Percentiles rank a stretch among this genome's conserved stretches.
phyloP scores from a whole-genome alignment of 2,329 filamentous ascomycete species.

The Xylaria polymorpha region DNA sequence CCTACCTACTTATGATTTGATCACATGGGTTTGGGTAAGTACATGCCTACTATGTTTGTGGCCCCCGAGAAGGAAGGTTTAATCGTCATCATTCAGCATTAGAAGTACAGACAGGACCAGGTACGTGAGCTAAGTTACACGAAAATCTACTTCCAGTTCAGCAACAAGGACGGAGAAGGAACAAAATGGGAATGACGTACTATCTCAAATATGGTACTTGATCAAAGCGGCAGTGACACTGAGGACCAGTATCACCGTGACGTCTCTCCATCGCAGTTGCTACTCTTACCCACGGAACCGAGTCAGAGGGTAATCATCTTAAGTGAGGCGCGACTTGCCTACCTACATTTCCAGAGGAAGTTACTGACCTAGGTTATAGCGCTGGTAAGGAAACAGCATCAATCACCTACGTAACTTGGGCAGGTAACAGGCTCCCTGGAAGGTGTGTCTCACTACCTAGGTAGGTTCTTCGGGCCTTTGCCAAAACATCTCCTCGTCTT shows the following conservation, averaged over 20 bases:
- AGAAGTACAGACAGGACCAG: not conserved
- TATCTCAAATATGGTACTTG: not conserved
- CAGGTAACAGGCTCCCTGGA: not conserved
- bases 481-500: constrained; percentile 1
- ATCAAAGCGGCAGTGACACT: not conserved
- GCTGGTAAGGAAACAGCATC: not conserved
- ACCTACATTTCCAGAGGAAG: not conserved
- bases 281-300: not conserved
- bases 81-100: not conserved
- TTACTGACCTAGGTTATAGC: not conserved
- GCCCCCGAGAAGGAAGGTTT: not conserved
- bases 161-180: not conserved
- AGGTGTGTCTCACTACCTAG: constrained; percentile 15
- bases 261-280: not conserved
- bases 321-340: not conserved
- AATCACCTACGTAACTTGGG: not conserved
- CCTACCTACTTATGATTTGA: not conserved
- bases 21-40: not conserved
- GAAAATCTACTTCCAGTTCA: not conserved
- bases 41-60: not conserved
- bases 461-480: not conserved
- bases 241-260: not conserved
- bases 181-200: not conserved
- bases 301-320: not conserved
- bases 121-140: not conserved